These are phyloP conservation scores for Epicoccum nigrum DNA, from an alignment of 2,329 filamentous ascomycete genomes.

Conservation along the genomic window DNA sequence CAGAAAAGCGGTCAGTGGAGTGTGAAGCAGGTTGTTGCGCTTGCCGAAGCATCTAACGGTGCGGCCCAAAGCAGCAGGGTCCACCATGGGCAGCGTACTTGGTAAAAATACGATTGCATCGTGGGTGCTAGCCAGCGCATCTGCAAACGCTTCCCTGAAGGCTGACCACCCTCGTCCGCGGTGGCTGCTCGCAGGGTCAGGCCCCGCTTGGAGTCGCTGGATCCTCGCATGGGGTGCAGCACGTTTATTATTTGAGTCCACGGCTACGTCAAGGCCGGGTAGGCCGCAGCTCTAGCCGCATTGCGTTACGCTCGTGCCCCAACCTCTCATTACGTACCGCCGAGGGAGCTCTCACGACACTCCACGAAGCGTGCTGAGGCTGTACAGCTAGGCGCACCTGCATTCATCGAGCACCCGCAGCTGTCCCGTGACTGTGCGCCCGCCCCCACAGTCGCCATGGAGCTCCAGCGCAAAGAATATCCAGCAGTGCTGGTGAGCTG, in stretches of 20 bases:
- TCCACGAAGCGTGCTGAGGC: constrained; percentile 29
- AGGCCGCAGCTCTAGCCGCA: constrained; percentile 18
- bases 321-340: constrained; percentile 18
- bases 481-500: constrained; percentile 83
- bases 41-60: constrained; percentile 16
- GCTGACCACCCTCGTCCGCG: constrained; percentile 6
- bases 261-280: constrained; percentile 29
- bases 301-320: constrained; percentile 11
- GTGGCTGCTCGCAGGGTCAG: constrained; percentile 1
- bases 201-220: constrained; percentile 4
- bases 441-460: constrained; percentile 48
- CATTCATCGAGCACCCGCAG: constrained; percentile 1
- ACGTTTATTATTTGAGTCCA: constrained; percentile 5
- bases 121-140: constrained; percentile 13
- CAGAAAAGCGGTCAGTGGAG: constrained; percentile 15
- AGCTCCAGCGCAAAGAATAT: constrained; percentile 86
- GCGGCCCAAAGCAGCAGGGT: constrained; percentile 16
- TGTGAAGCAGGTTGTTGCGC: constrained; percentile 7
- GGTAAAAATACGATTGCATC: background rate
- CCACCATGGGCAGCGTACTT: constrained; percentile 3
- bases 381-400: constrained; percentile 13
- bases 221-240: constrained; percentile 15
- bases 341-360: constrained; percentile 36
- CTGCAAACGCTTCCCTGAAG: constrained; percentile 1
- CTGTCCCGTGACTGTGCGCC: constrained; percentile 36